Percentiles rank a stretch among this genome's conserved stretches.
phyloP scores from a whole-genome alignment of 2,329 filamentous ascomycete genomes.

The Pseudofabraea citricarpa region DNA sequence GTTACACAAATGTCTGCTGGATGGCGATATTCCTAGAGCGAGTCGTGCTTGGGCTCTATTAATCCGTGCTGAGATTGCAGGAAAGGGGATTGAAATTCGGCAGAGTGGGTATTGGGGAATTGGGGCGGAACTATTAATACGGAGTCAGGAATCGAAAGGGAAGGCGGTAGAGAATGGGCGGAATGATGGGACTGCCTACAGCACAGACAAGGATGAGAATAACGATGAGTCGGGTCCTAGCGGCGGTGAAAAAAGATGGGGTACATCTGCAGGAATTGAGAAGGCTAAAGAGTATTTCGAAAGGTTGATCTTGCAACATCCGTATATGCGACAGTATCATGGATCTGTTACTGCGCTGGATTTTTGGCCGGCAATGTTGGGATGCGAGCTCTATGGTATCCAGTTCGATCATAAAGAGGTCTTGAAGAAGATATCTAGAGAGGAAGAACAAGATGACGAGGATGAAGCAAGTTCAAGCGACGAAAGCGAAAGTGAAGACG shows the following conservation, averaged over 20 bases:
- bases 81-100: conserved; percentile 61
- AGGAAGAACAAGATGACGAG: conserved; percentile 23
- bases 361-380: conserved; percentile 79
- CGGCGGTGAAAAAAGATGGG: conserved; percentile 23
- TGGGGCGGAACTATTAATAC: conserved; percentile 78
- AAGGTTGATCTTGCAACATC: conserved; percentile 70
- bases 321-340: conserved; percentile 55
- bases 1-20: conserved; percentile 66
- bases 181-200: conserved; percentile 1
- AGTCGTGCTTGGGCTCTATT: conserved; percentile 72
- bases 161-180: conserved; percentile 6
- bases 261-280: conserved; percentile 45
- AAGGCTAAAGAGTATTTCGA: conserved; percentile 69
- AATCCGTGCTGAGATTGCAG: conserved; percentile 53
- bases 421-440: conserved; percentile 31
- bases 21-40: conserved; percentile 67
- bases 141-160: conserved; percentile 29
- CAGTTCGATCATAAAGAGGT: conserved; percentile 53
- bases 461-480: conserved; percentile 13
- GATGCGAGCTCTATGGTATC: conserved; percentile 73
- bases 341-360: conserved; percentile 62
- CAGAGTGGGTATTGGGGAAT: conserved; percentile 72
- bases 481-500: conserved; percentile 14
- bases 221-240: not conserved
- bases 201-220: not conserved